phyloP scores from a whole-genome alignment of 129 eudicot genomes.

The Tagetes patula region DNA sequence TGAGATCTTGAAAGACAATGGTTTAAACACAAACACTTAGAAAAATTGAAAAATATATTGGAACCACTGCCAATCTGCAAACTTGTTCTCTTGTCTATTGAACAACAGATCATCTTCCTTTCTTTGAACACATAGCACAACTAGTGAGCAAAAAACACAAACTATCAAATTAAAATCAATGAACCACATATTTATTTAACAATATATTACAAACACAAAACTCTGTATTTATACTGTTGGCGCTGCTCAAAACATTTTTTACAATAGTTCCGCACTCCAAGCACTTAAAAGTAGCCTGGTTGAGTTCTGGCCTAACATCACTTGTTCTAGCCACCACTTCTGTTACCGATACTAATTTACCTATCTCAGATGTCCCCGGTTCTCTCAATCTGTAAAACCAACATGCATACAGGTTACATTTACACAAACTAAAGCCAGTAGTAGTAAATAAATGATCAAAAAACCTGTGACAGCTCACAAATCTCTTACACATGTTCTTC shows the following conservation, averaged over 20 bases:
- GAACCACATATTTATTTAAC: neutral
- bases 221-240: slow-evolving; percentile 97
- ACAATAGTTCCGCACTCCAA: slow-evolving; percentile 73
- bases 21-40: no score
- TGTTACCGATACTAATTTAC: slow-evolving; percentile 80
- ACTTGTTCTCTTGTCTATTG: slow-evolving; percentile 81
- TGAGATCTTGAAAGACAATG: no score
- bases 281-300: slow-evolving; percentile 86
- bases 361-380: slow-evolving; percentile 76
- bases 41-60: no score
- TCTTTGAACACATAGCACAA: slow-evolving; percentile 60
- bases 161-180: neutral
- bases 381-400: slow-evolving; percentile 66
- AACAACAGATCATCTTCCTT: slow-evolving; percentile 73
- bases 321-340: slow-evolving; percentile 97
- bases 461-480: slow-evolving; percentile 37
- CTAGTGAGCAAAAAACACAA: slow-evolving; percentile 13
- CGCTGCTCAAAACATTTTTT: slow-evolving; percentile 55
- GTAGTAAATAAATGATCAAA: neutral
- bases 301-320: slow-evolving; percentile 94
- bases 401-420: neutral
- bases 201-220: slow-evolving; percentile 31
- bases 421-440: neutral
- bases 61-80: slow-evolving; percentile 94
- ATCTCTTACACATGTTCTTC: slow-evolving; percentile 90